phyloP scores from a whole-genome alignment of 108 stramenopile genomes.

The Cyclostephanos tholiformis region DNA sequence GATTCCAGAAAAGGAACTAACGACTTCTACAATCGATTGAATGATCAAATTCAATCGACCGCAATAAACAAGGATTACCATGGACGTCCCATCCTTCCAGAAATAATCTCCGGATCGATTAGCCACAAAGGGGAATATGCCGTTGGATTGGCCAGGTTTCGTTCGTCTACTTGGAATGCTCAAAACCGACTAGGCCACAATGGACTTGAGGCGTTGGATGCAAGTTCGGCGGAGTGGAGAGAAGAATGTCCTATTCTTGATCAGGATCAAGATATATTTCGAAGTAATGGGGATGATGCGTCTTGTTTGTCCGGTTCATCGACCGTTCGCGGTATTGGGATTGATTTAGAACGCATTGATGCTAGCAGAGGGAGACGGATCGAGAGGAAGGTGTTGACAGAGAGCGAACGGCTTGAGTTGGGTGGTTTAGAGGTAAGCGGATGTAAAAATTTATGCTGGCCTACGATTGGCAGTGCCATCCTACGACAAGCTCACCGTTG shows the following conservation, averaged over 20 bases:
- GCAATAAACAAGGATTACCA: slow-evolving; percentile 68
- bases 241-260: slow-evolving; percentile 36
- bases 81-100: slow-evolving; percentile 69
- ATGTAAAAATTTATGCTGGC: not conserved
- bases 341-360: slow-evolving; percentile 73
- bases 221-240: slow-evolving; percentile 15
- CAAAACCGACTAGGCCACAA: not conserved
- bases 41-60: slow-evolving; percentile 25
- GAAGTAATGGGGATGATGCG: not conserved
- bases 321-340: slow-evolving; percentile 51
- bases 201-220: slow-evolving; percentile 54
- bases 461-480: not conserved
- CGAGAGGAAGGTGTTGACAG: slow-evolving; percentile 68
- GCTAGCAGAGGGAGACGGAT: slow-evolving; percentile 54
- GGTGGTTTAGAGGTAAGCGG: slow-evolving; percentile 53
- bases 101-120: slow-evolving; percentile 66
- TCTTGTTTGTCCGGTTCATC: slow-evolving; percentile 3
- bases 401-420: slow-evolving; percentile 54
- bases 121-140: slow-evolving; percentile 69
- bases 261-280: slow-evolving; percentile 9
- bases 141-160: slow-evolving; percentile 40
- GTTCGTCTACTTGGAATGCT: slow-evolving; percentile 1
- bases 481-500: slow-evolving; percentile 3
- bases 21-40: slow-evolving; percentile 1
- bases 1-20: not conserved